Evolutionary conservation across 2,329 filamentous ascomycete genomes (phyloP).

Genomic region (Aspergillus sp.): DNA sequence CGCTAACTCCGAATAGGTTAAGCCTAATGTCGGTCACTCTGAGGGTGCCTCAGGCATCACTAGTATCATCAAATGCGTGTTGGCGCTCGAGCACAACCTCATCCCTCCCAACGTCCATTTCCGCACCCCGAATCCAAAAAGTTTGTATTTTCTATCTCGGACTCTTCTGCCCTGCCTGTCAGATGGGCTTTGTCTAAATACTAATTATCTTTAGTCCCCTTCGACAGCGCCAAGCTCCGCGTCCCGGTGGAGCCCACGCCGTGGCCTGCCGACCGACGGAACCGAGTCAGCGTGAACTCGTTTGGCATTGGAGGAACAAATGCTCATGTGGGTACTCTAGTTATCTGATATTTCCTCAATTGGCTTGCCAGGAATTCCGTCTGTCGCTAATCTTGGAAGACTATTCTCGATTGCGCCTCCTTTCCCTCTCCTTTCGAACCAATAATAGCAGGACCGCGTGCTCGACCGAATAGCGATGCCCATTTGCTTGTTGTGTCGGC

Average conservation of each 20-base stretch:
- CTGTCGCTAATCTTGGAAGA: background rate
- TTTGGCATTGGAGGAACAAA: conserved; percentile 33
- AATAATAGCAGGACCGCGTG: background rate
- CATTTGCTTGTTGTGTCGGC: conserved; percentile 19
- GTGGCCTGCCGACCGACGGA: conserved; percentile 25
- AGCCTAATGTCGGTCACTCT: conserved; percentile 29
- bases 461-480: background rate
- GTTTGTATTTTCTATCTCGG: background rate
- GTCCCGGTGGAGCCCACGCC: conserved; percentile 18
- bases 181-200: background rate
- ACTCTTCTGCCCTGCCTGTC: conserved; percentile 6
- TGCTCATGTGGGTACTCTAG: conserved; percentile 17
- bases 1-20: conserved; percentile 18
- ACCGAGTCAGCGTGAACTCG: conserved; percentile 32
- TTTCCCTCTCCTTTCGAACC: background rate
- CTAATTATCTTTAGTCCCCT: conserved; percentile 12
- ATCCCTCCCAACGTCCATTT: conserved; percentile 33
- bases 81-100: conserved; percentile 21
- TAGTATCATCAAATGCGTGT: conserved; percentile 25
- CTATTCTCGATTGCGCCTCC: conserved; percentile 15
- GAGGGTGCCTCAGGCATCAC: conserved; percentile 28
- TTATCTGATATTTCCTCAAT: background rate
- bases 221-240: conserved; percentile 12
- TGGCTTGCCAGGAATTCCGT: background rate
- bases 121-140: conserved; percentile 26